Evolutionary conservation across 345 rosid species (phyloP), one percentile per base, ranked within the genome.

Genomic region (Hirschfeldia incana): DNA sequence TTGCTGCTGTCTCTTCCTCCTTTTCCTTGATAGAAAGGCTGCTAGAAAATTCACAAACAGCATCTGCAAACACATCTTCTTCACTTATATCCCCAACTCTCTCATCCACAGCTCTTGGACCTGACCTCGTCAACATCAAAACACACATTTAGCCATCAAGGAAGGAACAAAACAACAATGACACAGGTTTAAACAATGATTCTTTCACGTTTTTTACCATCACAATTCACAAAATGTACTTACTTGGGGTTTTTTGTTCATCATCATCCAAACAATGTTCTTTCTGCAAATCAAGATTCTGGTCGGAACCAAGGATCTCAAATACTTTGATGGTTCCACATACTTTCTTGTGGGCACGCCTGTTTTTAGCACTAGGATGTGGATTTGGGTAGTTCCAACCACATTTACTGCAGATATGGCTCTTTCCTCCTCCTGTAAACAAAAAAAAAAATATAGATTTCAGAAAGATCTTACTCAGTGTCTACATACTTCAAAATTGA

Each of bases 321-420:
- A 83, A 88, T 17, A 91, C 94, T 80, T 87, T 81, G 69, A 86
- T 55, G 63, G 89, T 87, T 83, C 93, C 97, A 82, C 94, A 91
- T 3, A 88, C 36, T 80, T 83, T 91, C 88, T 80, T 89, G 76
- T 91, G 97, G 4, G 94, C 78, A 78, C 94, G 94, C 72, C 90
- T 76, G 44, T 85, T 86, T 44, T 73, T 89, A 63, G 97, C 91
- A 82, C 91, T 91, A 53, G 97, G 97, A 73, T 87, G 93, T 1
- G 86, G 83, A 17, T 89, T 89, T 29, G 91, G 91, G 76, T 85
- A 91, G 1, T 84, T 86, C 92, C 92, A 91, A 8, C 91, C 92
- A 84, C 97, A 91, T 83, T 84, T 86, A 68, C 64, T 83, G 65
- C 97, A 91, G 1, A 88, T 44, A 46, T 75, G 83, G 29, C 78